Base-by-base conservation (phyloP, 164 flowering plant species). In the Saururus chinensis region DNA sequence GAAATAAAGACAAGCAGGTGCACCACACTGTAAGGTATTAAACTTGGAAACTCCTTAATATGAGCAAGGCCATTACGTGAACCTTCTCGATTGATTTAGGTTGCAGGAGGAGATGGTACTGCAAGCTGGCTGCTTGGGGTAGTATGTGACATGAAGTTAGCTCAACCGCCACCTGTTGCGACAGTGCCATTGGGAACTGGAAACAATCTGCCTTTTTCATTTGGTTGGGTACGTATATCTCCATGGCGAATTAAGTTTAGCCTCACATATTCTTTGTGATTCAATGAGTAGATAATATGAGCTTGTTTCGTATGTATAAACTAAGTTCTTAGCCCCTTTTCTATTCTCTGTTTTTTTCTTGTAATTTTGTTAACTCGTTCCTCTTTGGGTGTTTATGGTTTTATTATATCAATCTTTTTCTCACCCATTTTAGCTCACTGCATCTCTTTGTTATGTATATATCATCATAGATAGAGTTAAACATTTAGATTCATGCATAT, bases 101-200 rank as follows among this genome's bases (percentile, higher is more conserved):
- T 89, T 76, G 98, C 98, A 22, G 98, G 98, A 64, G 98, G 96
- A 55, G 98, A 92, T 80, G 98, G 98, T 17, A 92, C 98, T 19
- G 98, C 93, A 40, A 70, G 93, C 57, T 92, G 98, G 98, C 74
- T 92, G 22, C 95, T 92, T 61, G 91, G 96, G 62, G 98, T 92
- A 41, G 82, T 92, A 70, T 72, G 73, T 58, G 98, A 92, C 80
- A 90, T 92, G 62, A 92, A 86, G 71, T 62, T 92, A 57, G 69
- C 95, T 62, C 79, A 75, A 1, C 77, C 89, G 59, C 98, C 96
- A 48, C 91, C 92, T 40, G 69, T 92, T 73, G 98, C 98, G n/a
- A 89, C 92, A 1, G 83, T 92, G 51, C 98, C 98, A 16, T 62
- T 92, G 60, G 98, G 98, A 68, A 92, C 98, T 21, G 96, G 98